Evolutionary conservation across 768 basidiomycete genomes (phyloP).

Genomic region (Fistulinella prunicolor): DNA sequence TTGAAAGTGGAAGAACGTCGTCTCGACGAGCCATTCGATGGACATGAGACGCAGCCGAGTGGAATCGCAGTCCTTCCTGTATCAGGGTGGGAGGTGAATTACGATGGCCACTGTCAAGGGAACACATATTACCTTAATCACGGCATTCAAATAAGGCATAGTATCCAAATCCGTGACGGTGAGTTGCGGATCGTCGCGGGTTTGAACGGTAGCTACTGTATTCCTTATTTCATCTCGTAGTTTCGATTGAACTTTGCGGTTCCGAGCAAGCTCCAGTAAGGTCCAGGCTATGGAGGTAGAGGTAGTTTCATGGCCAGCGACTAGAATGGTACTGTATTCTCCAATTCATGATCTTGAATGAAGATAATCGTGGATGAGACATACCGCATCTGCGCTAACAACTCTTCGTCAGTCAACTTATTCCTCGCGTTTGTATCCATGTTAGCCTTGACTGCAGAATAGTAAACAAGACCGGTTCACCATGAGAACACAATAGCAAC

Average conservation of each 20-base stretch:
- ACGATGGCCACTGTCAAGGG: conserved; percentile 12
- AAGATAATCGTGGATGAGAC: not conserved
- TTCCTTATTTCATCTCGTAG: conserved; percentile 41
- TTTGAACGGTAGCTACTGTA: not conserved
- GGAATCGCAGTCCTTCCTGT: conserved; percentile 45
- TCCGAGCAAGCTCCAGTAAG: conserved; percentile 55
- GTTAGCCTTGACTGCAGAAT: conserved; percentile 19
- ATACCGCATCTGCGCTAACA: conserved; percentile 16
- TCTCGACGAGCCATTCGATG: conserved; percentile 49
- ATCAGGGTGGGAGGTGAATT: not conserved
- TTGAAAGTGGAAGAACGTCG: conserved; percentile 58
- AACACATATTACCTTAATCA: conserved; percentile 30
- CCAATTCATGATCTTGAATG: not conserved
- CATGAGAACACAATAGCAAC: not conserved
- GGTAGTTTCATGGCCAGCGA: conserved; percentile 59
- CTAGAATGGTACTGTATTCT: conserved; percentile 28
- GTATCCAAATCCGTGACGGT: conserved; percentile 40
- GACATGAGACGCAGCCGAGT: conserved; percentile 47
- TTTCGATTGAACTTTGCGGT: conserved; percentile 53
- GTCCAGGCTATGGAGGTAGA: conserved; percentile 55
- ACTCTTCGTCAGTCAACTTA: conserved; percentile 15
- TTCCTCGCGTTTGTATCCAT: conserved; percentile 19
- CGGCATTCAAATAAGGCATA: conserved; percentile 45
- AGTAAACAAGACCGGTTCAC: not conserved
- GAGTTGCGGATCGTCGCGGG: conserved; percentile 3